phyloP scores from a whole-genome alignment of 2,329 filamentous ascomycete genomes.

The Endocalyx cinctus region DNA sequence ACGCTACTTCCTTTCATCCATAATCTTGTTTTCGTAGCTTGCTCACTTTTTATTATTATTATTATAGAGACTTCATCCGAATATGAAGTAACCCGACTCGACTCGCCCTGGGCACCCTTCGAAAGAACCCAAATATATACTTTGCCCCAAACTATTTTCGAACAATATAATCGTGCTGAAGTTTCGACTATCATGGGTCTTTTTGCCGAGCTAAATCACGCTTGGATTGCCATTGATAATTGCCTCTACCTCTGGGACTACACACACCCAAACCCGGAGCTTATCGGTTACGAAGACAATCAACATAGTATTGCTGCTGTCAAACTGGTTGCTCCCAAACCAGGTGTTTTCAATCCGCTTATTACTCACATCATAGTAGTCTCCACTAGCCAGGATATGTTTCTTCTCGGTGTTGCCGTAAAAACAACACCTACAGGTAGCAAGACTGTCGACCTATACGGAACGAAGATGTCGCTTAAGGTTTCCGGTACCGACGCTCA shows the following conservation, averaged over 20 bases:
- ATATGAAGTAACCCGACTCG: conserved; percentile 70
- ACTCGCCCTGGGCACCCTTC: conserved; percentile 79
- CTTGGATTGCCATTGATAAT: conserved; percentile 94
- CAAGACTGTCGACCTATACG: conserved; percentile 73
- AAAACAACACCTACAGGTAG: conserved; percentile 63
- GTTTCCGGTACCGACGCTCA: conserved; percentile 73
- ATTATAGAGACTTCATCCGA: conserved; percentile 77
- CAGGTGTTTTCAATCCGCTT: conserved; percentile 78
- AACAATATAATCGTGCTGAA: conserved; percentile 84
- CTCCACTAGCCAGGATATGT: conserved; percentile 78
- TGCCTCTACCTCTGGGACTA: conserved; percentile 98
- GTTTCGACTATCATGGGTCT: conserved; percentile 91
- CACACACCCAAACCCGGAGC: conserved; percentile 82
- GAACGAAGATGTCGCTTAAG: conserved; percentile 79
- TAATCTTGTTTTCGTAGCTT: conserved; percentile 3
- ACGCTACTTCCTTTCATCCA: not conserved
- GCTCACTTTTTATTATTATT: conserved; percentile 25
- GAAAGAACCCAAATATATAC: conserved; percentile 81
- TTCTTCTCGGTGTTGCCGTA: conserved; percentile 79
- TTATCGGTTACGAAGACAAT: conserved; percentile 90
- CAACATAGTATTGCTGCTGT: conserved; percentile 86
- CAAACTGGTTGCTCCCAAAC: conserved; percentile 77
- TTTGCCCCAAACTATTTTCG: conserved; percentile 87
- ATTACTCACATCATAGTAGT: conserved; percentile 89
- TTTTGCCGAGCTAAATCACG: conserved; percentile 91